These are phyloP conservation scores for Exophiala dermatitidis DNA, from an alignment of 2,329 filamentous ascomycete species.

Conservation along the genomic window DNA sequence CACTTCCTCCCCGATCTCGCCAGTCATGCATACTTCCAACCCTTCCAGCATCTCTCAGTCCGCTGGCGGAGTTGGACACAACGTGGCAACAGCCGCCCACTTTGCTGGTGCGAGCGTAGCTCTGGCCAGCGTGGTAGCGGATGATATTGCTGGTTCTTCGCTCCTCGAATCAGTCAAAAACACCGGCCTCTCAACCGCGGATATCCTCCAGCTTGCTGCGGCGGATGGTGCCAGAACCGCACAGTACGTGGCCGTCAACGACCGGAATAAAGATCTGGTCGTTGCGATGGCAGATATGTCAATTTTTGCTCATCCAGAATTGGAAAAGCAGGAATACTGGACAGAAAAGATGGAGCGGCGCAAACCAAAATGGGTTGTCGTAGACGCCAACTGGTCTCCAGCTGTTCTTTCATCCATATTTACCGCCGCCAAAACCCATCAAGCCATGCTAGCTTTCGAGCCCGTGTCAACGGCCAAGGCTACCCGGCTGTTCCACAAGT, in stretches of 20 bases:
- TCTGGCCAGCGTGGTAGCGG: slow-evolving; percentile 72
- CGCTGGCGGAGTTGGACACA: slow-evolving; percentile 84
- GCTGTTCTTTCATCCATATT: slow-evolving; percentile 62
- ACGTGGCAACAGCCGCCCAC: slow-evolving; percentile 79
- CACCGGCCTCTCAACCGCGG: slow-evolving; percentile 57
- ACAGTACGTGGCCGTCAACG: slow-evolving; percentile 87
- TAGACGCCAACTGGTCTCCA: slow-evolving; percentile 80
- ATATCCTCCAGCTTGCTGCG: slow-evolving; percentile 52
- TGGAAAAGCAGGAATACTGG: slow-evolving; percentile 51
- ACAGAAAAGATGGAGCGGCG: slow-evolving; percentile 50
- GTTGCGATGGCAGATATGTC: slow-evolving; percentile 94
- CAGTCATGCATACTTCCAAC: slow-evolving; percentile 69
- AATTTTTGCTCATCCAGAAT: slow-evolving; percentile 55
- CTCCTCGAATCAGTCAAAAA: slow-evolving; percentile 60
- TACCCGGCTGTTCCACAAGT: slow-evolving; percentile 53
- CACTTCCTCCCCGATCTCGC: slow-evolving; percentile 31
- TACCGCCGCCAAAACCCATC: slow-evolving; percentile 49
- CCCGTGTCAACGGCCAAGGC: slow-evolving; percentile 82
- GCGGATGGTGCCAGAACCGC: slow-evolving; percentile 61
- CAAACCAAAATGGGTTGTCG: slow-evolving; percentile 67
- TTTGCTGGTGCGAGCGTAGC: slow-evolving; percentile 59
- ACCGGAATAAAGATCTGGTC: slow-evolving; percentile 72
- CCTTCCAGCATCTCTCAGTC: slow-evolving; percentile 72
- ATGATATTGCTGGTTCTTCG: slow-evolving; percentile 69
- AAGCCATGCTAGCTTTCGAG: slow-evolving; percentile 67